Evolutionary conservation across 2,329 filamentous ascomycete species (phyloP), one percentile per base, ranked within the genome.

Genomic region (Calonectria fujianensis): DNA sequence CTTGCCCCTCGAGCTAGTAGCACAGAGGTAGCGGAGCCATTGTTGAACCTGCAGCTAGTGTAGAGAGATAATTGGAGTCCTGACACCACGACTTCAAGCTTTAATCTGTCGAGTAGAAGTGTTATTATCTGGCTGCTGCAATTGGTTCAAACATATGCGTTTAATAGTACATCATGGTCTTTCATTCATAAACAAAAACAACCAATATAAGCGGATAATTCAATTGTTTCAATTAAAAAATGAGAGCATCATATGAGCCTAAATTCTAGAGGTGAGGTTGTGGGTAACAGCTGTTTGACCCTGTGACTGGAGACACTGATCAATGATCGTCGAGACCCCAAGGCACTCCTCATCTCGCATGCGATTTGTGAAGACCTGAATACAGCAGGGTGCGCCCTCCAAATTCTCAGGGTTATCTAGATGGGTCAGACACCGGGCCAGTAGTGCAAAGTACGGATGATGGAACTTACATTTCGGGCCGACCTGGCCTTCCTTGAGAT

Each of bases 291-390:
- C 41, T 3, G 39, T 41, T 18, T 41, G 18, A 41, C 39, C 39
- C 5, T 14, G 14, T 41, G 41, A 45, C 45, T 61, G 74, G 20
- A 67, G 37, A 35, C 29, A 74, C 3, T 48, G 18, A 31, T 80
- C 76, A 5, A 79, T 35, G 81, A 74, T 13, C 2, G 50, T 69
- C 8, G 77, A 70, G 10, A 76, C 59, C 1, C 76, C 72, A 13
- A 87, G 75, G 65, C 85, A 86, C 73, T 89, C 86, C 75, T 90
- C 88, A 27, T 90, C 89, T 61, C 86, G 85, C 82, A 89, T 86
- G 1, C 84, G 83, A 11, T 85, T 86, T 0, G 88, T 84, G 27
- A 88, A 79, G 4, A 90, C 75, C 75, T 90, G 88, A 5, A 90
- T 77, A 4, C 87, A 83, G 27, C 86, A 86, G 0, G 89, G 88